Evolutionary conservation across 805 yeast genomes (phyloP), one percentile per base, ranked within the genome.

Genomic region (Sugiyamaella floridensis): DNA sequence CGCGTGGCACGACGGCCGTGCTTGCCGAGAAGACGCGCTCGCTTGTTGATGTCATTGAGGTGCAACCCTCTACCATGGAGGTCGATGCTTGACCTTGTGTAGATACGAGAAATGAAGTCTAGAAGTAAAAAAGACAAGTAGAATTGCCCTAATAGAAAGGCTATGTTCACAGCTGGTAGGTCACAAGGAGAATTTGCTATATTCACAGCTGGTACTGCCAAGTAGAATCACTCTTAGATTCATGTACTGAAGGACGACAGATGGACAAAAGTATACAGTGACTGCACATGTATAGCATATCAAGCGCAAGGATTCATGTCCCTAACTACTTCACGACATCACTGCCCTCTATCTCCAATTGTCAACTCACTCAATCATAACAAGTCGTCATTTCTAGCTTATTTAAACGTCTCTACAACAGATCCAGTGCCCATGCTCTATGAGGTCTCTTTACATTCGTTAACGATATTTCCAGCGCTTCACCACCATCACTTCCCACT

Each of bases 1-100:
- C 84, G 15, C 80, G 93, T 67, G 99, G 99, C 43, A 89, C 98
- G n/a, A 93, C 99, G 8, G 95, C 88, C 4, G 79, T 89, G 22
- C 76, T 90, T 59, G 80, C 77, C 61, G 81, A 85, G 66, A 79
- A 81, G 59, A 77, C 88, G 41, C 78, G 82, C 60, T 77, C 80
- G 50, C 62, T 85, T 37, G 80, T 84, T 50, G 85, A 85, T 55
- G 83, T 86, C 28, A 81, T 83, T 60, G 90, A 85, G 62, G 80
- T 76, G 46, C 45, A 56, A 29, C 19, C 58, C 16, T 41, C 55
- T 9, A 70, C 63, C n/a, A 79, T 79, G 82, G 83, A 78, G 55
- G 73, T 79, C 37, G 83, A 78, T 61, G 45, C 49, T 22, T 58
- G 44, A 45, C 16, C 40, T 29, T 8, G 18, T 18, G 41, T 45